Evolutionary conservation across 768 basidiomycete species (phyloP).

Genomic region (Dendrothele bispora): DNA sequence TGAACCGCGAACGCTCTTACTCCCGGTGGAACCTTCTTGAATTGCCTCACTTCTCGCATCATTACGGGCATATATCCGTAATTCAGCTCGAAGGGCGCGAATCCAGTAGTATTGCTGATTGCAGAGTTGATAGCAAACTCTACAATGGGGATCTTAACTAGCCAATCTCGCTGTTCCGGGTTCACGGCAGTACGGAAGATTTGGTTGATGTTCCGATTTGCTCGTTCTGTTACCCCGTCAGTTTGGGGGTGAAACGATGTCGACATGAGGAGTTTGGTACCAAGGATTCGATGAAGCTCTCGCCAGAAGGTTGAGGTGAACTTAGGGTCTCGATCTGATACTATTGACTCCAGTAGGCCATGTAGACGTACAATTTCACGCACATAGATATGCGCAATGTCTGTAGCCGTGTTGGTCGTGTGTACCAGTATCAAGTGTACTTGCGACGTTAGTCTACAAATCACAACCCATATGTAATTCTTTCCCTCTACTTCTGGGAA

Average conservation of each 20-base stretch:
- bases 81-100: no score
- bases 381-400: constrained; percentile 11
- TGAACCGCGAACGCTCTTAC: constrained; percentile 22
- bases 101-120: constrained; percentile 9
- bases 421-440: constrained; percentile 17
- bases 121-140: constrained; percentile 22
- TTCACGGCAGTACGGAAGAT: constrained; percentile 9
- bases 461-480: constrained; percentile 19
- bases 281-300: constrained; percentile 15
- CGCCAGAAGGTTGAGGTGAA: constrained; percentile 29
- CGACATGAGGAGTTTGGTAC: constrained; percentile 21
- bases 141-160: constrained; percentile 3
- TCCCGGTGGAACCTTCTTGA: constrained; percentile 11
- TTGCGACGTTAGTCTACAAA: constrained; percentile 15
- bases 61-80: no score
- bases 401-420: constrained; percentile 3
- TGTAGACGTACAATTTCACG: constrained; percentile 15
- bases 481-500: constrained; percentile 20
- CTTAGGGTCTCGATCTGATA: constrained; percentile 24
- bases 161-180: constrained; percentile 19
- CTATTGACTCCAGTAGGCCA: constrained; percentile 16
- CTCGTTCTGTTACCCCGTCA: constrained; percentile 20
- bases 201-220: constrained; percentile 12
- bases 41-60: no score
- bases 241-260: constrained; percentile 32